Evolutionary conservation across 768 basidiomycete species (phyloP).

Genomic region (Termitomyces sp.): DNA sequence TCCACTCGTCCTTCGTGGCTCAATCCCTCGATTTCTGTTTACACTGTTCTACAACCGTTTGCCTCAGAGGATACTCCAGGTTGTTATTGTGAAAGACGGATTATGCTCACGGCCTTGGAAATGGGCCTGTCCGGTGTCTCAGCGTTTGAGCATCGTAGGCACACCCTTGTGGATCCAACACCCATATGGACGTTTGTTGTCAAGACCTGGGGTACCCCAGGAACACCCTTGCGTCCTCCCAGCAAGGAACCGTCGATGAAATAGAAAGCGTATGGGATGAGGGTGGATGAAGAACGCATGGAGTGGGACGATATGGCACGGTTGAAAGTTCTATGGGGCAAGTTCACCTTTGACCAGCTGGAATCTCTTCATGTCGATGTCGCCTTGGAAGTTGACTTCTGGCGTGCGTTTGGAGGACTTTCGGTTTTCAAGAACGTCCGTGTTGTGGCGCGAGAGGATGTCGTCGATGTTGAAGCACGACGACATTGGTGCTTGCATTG

Average conservation of each 20-base stretch:
- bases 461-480: not conserved
- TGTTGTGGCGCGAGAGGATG: not conserved
- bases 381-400: too few relatives aligned
- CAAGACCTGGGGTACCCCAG: too few relatives aligned
- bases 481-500: not conserved
- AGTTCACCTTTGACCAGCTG: too few relatives aligned
- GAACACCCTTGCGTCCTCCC: not conserved
- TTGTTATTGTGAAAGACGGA: too few relatives aligned
- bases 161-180: too few relatives aligned
- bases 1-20: not conserved
- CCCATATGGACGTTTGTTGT: too few relatives aligned
- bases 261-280: not conserved
- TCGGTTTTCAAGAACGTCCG: too few relatives aligned
- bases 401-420: too few relatives aligned
- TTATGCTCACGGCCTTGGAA: not conserved
- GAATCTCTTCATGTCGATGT: too few relatives aligned
- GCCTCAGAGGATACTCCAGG: too few relatives aligned
- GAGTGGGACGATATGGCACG: not conserved
- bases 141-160: not conserved
- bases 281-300: not conserved
- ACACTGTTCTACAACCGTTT: not conserved
- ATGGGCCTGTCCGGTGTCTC: not conserved
- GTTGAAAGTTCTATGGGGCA: too few relatives aligned
- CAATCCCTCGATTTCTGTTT: not conserved
- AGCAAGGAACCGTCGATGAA: not conserved